Evolutionary conservation across 2,329 filamentous ascomycete genomes (phyloP), one percentile per base, ranked within the genome.

Genomic region (Bipolaris oryzae): DNA sequence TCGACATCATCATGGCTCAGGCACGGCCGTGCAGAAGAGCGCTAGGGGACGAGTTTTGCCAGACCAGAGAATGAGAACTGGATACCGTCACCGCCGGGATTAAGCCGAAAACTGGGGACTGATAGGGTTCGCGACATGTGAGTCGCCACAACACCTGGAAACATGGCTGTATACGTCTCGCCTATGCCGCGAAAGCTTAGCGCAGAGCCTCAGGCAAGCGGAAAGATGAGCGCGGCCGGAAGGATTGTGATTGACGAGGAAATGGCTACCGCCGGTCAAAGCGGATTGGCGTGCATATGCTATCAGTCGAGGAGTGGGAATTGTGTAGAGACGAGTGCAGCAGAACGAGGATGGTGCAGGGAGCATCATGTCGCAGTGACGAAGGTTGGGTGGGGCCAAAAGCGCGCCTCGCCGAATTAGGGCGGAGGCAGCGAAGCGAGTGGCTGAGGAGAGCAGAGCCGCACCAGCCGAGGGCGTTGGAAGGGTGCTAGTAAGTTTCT

Each of bases 51-150:
- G 64, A 62, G 49, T 63, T 63, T 59, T 65, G 58, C 59, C 58
- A 56, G 55, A 61, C 66, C 65, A 70, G 64, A 66, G 55, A 68
- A 68, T 55, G 57, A 58, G 60, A 66, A 66, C 61, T 66, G 66
- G 66, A 61, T 63, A 68, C 58, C 64, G 59, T 68, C 64, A 67
- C 62, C 43, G 60, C 55, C 62, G 64, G 55, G 60, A 58, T 59
- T 57, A 60, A 49, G 48, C 57, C 48, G 62, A 66, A 66, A 68
- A 68, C 54, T 63, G 67, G 67, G 38, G 61, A 51, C 62, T 44
- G 64, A 67, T 66, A 62, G 54, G 58, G 59, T 56, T 41, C 48
- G 39, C 33, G 55, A 57, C 46, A 58, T 53, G 57, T 66, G 57
- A 66, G 60, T 66, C 64, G 67, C 66, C 64, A 67, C 64, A 66